Evolutionary conservation across 2,329 filamentous ascomycete species (phyloP).

Genomic region (Cryphonectria naterciae): DNA sequence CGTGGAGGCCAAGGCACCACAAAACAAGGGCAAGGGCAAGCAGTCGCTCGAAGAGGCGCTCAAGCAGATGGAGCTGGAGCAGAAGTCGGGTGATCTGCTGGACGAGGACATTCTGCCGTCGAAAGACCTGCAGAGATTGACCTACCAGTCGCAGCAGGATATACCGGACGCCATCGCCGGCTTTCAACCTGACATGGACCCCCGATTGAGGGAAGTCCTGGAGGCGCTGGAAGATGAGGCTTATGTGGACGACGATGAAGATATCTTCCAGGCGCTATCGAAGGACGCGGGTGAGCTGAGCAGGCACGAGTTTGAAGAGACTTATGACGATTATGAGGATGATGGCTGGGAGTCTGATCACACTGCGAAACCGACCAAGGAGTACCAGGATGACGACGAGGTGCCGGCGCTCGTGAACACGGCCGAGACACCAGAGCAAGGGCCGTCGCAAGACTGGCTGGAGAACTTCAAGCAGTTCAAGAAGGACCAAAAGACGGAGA

Average conservation of each 20-base stretch:
- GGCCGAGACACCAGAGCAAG: slow-evolving; percentile 59
- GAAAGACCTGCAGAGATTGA: slow-evolving; percentile 72
- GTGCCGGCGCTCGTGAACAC: slow-evolving; percentile 54
- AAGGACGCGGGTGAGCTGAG: slow-evolving; percentile 55
- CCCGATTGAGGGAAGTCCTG: slow-evolving; percentile 83
- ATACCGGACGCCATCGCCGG: slow-evolving; percentile 89
- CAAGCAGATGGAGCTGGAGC: slow-evolving; percentile 60
- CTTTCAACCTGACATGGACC: slow-evolving; percentile 98
- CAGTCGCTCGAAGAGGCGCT: slow-evolving; percentile 82
- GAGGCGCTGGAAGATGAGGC: slow-evolving; percentile 95
- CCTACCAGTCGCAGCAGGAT: slow-evolving; percentile 92
- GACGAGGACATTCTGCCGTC: slow-evolving; percentile 78
- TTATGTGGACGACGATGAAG: slow-evolving; percentile 86
- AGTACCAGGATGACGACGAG: slow-evolving; percentile 55
- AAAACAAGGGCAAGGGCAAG: slow-evolving; percentile 73
- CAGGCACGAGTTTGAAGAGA: slow-evolving; percentile 77
- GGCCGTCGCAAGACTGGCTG: slow-evolving; percentile 80
- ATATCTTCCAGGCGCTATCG: slow-evolving; percentile 69
- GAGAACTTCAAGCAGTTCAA: slow-evolving; percentile 95
- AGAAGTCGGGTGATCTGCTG: slow-evolving; percentile 61
- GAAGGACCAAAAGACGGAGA: slow-evolving; percentile 66
- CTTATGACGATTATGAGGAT: slow-evolving; percentile 64
- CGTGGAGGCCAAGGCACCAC: slow-evolving; percentile 70
- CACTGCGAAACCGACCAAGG: slow-evolving; percentile 76
- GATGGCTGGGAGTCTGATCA: slow-evolving; percentile 95